phyloP scores from a whole-genome alignment of 257 asterid genomes.

The Jacaranda mimosifolia region DNA sequence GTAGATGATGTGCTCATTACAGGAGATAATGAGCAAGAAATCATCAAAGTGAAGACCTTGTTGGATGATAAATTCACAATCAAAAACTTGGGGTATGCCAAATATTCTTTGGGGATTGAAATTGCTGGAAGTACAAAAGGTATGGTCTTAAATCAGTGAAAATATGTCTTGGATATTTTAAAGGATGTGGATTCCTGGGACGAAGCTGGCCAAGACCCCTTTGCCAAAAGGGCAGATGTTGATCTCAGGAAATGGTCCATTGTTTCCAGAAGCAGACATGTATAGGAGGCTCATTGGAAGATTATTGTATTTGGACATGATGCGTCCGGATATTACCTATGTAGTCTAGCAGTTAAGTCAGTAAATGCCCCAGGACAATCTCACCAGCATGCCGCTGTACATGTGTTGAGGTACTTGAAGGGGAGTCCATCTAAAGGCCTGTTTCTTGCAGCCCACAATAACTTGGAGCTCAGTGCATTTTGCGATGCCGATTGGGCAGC shows the following conservation, averaged over 20 bases:
- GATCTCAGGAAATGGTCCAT: background rate
- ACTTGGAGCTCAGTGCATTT: background rate
- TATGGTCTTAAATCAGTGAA: too few species aligned
- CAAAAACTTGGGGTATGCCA: too few species aligned
- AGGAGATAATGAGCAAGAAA: background rate
- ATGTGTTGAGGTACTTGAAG: background rate
- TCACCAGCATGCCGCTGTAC: background rate
- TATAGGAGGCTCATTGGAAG: background rate
- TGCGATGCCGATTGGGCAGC: conserved; percentile 14
- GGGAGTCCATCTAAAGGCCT: background rate
- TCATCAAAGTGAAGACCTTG: background rate
- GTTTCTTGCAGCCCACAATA: background rate
- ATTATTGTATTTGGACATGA: background rate
- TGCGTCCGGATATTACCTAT: background rate
- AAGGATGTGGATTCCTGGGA: background rate
- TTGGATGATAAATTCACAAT: too few species aligned
- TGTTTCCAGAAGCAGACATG: background rate
- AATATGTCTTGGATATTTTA: background rate
- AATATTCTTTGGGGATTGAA: too few species aligned
- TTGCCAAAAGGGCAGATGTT: background rate
- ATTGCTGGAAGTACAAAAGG: too few species aligned
- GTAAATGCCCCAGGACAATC: background rate
- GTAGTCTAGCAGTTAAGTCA: background rate
- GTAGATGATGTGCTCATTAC: background rate
- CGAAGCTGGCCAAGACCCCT: background rate